A percentile compares a stretch with the other conserved stretches of the same genome.
Evolutionary conservation across 192 early-diverging fungal species (phyloP).

Genomic region (Coemansia sp.): DNA sequence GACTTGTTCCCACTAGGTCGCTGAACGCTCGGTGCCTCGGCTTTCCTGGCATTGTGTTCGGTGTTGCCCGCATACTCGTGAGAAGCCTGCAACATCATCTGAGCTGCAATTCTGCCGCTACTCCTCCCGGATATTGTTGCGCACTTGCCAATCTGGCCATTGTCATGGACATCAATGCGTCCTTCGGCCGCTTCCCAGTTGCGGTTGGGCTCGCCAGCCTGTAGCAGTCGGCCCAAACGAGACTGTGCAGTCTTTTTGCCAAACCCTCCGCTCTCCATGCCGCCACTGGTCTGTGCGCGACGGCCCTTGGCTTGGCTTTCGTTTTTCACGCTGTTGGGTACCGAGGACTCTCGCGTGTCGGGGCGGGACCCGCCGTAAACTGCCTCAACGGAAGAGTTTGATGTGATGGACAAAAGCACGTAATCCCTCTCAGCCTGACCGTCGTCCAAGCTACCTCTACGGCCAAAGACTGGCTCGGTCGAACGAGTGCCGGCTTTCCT

Average conservation of each 20-base stretch:
- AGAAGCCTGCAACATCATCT: neutral
- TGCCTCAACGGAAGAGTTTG: constrained; percentile 44
- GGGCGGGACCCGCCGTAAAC: constrained; percentile 45
- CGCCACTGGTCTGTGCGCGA: neutral
- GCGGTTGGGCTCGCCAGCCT: neutral
- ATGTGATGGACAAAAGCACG: constrained; percentile 10
- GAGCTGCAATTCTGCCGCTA: constrained; percentile 3
- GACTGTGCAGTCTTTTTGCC: neutral
- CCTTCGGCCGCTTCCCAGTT: neutral
- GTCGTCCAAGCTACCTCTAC: neutral
- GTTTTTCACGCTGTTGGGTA: constrained; percentile 1
- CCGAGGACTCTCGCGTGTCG: constrained; percentile 16
- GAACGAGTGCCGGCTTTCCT: too few species aligned
- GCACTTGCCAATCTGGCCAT: neutral
- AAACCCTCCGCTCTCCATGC: neutral
- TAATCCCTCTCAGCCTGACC: constrained; percentile 8
- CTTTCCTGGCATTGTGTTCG: neutral
- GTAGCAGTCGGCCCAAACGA: neutral
- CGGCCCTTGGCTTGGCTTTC: neutral
- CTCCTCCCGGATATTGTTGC: constrained; percentile 11
- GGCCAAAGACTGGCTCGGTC: too few species aligned
- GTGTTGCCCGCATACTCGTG: neutral
- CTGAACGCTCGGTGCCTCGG: neutral
- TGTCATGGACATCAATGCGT: neutral
- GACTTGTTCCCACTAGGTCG: neutral